These are phyloP conservation scores for Aleurites moluccanus DNA, from an alignment of 441 rosid genomes.

Conservation along the genomic window DNA sequence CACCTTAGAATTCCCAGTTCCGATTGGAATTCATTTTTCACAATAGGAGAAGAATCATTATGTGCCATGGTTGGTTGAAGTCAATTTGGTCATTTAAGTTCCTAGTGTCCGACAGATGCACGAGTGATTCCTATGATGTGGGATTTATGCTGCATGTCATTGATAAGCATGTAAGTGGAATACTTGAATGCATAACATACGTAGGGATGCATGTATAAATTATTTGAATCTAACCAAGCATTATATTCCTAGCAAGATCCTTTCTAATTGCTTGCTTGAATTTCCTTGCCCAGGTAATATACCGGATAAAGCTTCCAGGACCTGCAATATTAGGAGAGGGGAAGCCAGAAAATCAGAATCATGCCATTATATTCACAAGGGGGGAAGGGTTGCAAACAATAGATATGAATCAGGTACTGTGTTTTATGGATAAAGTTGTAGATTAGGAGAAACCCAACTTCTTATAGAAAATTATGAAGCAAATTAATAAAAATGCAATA, in stretches of 20 bases:
- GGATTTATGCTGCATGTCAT: background rate
- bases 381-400: slow-evolving; percentile 97
- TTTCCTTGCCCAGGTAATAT: slow-evolving; percentile 62
- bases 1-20: background rate
- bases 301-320: slow-evolving; percentile 96
- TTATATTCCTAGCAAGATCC: slow-evolving; percentile 1
- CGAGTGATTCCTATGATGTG: background rate
- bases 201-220: background rate
- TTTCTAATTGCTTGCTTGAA: background rate
- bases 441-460: background rate
- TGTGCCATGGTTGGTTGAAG: background rate
- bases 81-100: background rate
- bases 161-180: background rate
- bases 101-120: background rate
- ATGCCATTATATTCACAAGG: slow-evolving; percentile 93
- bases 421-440: background rate
- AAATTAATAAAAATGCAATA: slow-evolving; percentile 27
- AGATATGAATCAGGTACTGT: slow-evolving; percentile 90
- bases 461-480: background rate
- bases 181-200: background rate
- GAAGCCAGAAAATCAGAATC: slow-evolving; percentile 98
- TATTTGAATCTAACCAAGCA: background rate
- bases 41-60: background rate
- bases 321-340: slow-evolving; percentile 93
- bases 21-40: background rate